Percentiles rank a stretch among this genome's conserved stretches.
Evolutionary conservation across 2,329 filamentous ascomycete genomes (phyloP).

Genomic region (Xylaria sp.): DNA sequence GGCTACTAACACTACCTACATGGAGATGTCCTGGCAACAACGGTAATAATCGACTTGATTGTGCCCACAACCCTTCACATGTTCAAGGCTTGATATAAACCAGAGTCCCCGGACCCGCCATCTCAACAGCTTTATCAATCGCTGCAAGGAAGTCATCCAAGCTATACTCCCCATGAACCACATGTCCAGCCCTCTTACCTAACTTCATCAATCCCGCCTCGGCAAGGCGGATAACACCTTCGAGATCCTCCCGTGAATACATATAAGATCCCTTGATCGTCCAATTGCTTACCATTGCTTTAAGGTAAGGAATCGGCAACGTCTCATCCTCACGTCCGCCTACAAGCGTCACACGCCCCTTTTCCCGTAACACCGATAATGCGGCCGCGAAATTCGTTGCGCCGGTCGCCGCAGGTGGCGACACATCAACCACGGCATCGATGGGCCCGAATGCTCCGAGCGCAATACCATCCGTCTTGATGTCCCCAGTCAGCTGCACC

Average conservation of each 20-base stretch:
- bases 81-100: conserved; percentile 16
- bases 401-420: conserved; percentile 23
- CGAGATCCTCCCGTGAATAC: conserved; percentile 11
- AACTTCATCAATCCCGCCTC: conserved; percentile 12
- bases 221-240: conserved; percentile 3
- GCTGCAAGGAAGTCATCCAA: conserved; percentile 7
- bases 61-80: too few relatives aligned
- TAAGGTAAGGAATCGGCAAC: conserved; percentile 19
- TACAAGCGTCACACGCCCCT: neutral
- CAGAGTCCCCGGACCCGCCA: conserved; percentile 9
- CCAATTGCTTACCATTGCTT: conserved; percentile 5
- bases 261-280: conserved; percentile 19
- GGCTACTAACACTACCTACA: too few relatives aligned
- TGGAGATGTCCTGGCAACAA: too few relatives aligned
- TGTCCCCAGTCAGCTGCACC: conserved; percentile 16
- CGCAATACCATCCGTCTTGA: conserved; percentile 3
- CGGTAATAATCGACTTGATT: too few relatives aligned
- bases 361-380: neutral
- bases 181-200: conserved; percentile 9
- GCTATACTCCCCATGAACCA: conserved; percentile 8
- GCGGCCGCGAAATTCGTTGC: conserved; percentile 10
- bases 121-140: conserved; percentile 19
- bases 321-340: conserved; percentile 18
- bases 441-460: conserved; percentile 20
- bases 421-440: conserved; percentile 23